phyloP scores from a whole-genome alignment of 768 basidiomycete species.

The Boletus tylopilopsis region DNA sequence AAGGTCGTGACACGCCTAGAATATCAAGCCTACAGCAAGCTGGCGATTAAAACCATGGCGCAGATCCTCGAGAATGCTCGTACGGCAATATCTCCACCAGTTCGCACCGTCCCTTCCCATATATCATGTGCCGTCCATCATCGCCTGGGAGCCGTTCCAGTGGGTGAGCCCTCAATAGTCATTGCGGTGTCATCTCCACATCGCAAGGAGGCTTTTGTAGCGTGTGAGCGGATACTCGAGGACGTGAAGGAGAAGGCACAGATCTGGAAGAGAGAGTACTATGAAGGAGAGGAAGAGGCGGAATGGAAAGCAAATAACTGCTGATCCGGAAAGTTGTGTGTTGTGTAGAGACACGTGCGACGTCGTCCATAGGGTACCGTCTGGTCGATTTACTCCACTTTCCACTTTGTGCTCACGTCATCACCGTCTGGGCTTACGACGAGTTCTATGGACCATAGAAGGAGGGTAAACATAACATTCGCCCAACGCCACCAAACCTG shows the following conservation, averaged over 20 bases:
- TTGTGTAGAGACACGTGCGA: constrained; percentile 3
- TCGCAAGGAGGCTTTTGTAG: constrained; percentile 74
- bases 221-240: constrained; percentile 83
- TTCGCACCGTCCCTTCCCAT: constrained; percentile 32
- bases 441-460: constrained; percentile 80
- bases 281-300: constrained; percentile 65
- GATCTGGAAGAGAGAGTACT: constrained; percentile 91
- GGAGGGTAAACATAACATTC: constrained; percentile 82
- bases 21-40: constrained; percentile 79
- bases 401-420: constrained; percentile 66
- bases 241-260: constrained; percentile 78
- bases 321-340: constrained; percentile 13
- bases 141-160: constrained; percentile 71
- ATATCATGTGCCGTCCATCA: constrained; percentile 68
- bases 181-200: constrained; percentile 84
- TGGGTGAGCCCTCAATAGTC: constrained; percentile 79
- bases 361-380: constrained; percentile 7
- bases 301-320: constrained; percentile 65
- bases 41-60: constrained; percentile 76
- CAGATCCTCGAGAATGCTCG: constrained; percentile 51
- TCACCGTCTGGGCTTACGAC: constrained; percentile 77
- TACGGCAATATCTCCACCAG: constrained; percentile 31
- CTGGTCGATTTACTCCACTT: constrained; percentile 48
- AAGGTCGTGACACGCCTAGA: constrained; percentile 69
- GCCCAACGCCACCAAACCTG: constrained; percentile 94